Percentiles rank a stretch among this genome's conserved stretches.
Evolutionary conservation across 1,284 basidiomycete genomes (phyloP).

Genomic region (Agaricales sp.): DNA sequence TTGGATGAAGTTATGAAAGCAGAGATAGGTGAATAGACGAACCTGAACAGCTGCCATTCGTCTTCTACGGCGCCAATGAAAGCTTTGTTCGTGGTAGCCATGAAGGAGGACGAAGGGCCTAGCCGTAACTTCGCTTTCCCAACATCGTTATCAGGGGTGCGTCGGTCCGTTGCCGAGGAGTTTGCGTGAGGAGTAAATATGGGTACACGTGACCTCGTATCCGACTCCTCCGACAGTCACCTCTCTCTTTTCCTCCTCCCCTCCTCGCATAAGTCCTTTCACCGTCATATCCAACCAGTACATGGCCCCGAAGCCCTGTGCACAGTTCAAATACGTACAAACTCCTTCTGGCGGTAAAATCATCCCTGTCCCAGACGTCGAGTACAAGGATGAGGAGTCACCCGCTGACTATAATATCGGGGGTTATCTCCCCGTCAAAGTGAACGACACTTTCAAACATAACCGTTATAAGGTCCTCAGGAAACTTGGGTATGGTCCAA

Average conservation of each 20-base stretch:
- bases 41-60: conserved; percentile 79
- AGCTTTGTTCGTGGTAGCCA: conserved; percentile 11
- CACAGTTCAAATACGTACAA: conserved; percentile 66
- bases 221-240: neutral
- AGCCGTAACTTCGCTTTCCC: too few species aligned
- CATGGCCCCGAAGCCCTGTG: conserved; percentile 58
- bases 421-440: conserved; percentile 71
- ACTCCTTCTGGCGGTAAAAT: conserved; percentile 58
- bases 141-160: too few species aligned
- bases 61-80: conserved; percentile 76
- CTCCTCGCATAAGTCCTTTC: conserved; percentile 7
- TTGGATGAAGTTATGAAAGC: conserved; percentile 7
- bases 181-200: too few species aligned
- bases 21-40: conserved; percentile 11
- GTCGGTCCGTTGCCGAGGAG: too few species aligned
- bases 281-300: conserved; percentile 17
- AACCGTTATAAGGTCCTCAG: conserved; percentile 71
- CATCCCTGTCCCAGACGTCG: conserved; percentile 51
- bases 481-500: conserved; percentile 67
- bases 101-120: conserved; percentile 6
- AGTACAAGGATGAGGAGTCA: conserved; percentile 65
- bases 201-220: neutral
- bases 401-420: conserved; percentile 74
- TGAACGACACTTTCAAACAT: conserved; percentile 73
- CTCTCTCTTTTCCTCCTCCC: conserved; percentile 9